Evolutionary conservation across 2,329 filamentous ascomycete genomes (phyloP).

Genomic region (Sporothrix luriei): DNA sequence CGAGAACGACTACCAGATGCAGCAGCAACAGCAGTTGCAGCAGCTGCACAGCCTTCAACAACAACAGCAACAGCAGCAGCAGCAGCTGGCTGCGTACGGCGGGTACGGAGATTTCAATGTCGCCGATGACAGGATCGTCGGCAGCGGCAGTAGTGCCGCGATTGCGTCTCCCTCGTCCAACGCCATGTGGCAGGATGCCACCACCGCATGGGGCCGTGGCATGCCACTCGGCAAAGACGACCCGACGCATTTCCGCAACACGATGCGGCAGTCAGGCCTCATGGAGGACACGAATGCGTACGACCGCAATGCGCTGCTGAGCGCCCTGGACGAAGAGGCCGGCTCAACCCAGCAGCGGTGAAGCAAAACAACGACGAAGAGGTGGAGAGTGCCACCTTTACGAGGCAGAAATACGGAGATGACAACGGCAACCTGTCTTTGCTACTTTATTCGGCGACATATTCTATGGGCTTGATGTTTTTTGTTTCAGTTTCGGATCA

Average conservation of each 20-base stretch:
- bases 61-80: slow-evolving; percentile 1
- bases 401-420: neutral
- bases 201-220: slow-evolving; percentile 37
- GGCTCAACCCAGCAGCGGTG: slow-evolving; percentile 19
- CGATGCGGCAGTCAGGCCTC: slow-evolving; percentile 34
- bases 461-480: neutral
- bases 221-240: slow-evolving; percentile 35
- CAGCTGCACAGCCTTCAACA: slow-evolving; percentile 12
- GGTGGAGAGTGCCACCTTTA: neutral
- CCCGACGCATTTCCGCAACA: slow-evolving; percentile 37
- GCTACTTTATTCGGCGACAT: neutral
- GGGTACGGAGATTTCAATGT: slow-evolving; percentile 12
- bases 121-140: neutral
- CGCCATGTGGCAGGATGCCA: slow-evolving; percentile 35
- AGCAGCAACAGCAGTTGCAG: slow-evolving; percentile 24
- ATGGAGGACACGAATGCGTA: slow-evolving; percentile 37
- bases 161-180: neutral
- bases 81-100: slow-evolving; percentile 6
- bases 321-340: slow-evolving; percentile 33
- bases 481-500: neutral
- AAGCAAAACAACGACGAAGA: neutral
- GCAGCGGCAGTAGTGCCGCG: neutral
- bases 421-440: neutral
- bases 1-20: neutral
- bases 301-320: slow-evolving; percentile 36